Conservation (phyloP, 306 rosid genomes). For the Inga leiocalycina region DNA sequence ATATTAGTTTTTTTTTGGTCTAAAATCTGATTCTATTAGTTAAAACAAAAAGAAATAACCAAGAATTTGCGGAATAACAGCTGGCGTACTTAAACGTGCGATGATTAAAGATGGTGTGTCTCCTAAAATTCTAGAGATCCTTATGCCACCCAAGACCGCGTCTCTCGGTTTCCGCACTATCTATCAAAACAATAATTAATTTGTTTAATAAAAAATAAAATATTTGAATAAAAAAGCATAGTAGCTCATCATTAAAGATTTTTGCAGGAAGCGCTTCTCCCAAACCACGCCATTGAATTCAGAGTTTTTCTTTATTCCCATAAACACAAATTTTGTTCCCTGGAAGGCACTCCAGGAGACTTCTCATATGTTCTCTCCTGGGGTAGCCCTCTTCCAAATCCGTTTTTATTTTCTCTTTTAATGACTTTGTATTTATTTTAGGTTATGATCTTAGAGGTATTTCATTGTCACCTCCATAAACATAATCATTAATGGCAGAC, state of each 20-base stretch:
- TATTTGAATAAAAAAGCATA: conserved; percentile 17
- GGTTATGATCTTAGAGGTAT: background rate
- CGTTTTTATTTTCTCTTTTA: background rate
- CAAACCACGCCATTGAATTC: background rate
- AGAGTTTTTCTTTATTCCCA: background rate
- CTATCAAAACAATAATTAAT: conserved; percentile 22
- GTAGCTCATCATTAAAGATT: conserved; percentile 4
- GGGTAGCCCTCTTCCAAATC: conserved; percentile 1
- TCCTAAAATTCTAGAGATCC: conserved; percentile 61
- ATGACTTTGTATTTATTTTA: background rate
- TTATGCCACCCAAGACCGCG: conserved; percentile 43
- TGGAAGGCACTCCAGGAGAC: conserved; percentile 50
- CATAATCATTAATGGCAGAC: conserved; percentile 55
- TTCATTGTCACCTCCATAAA: background rate
- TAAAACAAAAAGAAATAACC: background rate
- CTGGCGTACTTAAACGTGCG: conserved; percentile 6
- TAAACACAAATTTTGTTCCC: background rate
- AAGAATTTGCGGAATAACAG: background rate
- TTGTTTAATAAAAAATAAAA: background rate
- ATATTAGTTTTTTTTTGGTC: too few relatives aligned
- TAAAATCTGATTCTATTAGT: background rate
- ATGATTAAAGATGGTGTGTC: background rate
- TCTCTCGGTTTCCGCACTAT: conserved; percentile 45
- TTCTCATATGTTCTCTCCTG: conserved; percentile 44
- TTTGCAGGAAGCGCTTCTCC: conserved; percentile 12